Base-by-base conservation (phyloP, 1,139 yeast species). In the Oligophagozyma castellii region DNA sequence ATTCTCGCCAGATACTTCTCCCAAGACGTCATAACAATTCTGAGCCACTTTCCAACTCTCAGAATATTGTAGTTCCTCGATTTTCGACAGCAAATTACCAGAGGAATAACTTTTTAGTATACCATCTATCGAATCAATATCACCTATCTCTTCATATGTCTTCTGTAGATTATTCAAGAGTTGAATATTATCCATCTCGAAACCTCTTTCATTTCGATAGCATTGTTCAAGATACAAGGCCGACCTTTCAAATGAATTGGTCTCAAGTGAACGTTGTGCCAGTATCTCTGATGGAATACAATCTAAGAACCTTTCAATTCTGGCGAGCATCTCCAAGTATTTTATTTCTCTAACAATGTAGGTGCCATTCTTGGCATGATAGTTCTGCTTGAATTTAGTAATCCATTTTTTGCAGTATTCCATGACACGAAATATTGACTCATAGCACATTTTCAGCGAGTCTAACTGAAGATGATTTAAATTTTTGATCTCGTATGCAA, bases 81-180 rank as follows among this genome's bases (percentile, higher is more conserved):
- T 65, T 47, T 81, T 81, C 34, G 81, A 84, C 12, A 67, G 65
- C 30, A 84, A 58, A 36, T 73, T 71, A 27, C 72, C 70, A 0
- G 77, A 67, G 0, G 94, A 72, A 42, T 83, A 78, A 38, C 67
- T 66, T 35, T 81, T 73, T 29, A 89, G 58, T 3, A 83, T 71
- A 12, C 98, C 99, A 49, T 81, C 89, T 25, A 92, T 62, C 0
- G 95, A 75, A 57, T 92, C 99, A 26, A 77, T 68, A 49, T 92
- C 98, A 44, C 84, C 86, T 32, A 89, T 71, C 35, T 70, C 78
- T 4, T 93, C 78, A 51, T 89, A 92, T 62, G 86, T 79, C 16
- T 68, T 67, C 44, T 83, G 86, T 19, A 92, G 55, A 3, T 74
- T 66, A 2, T 61, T 50, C 7, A 69, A 63, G 30, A 70, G 61